Conservation (phyloP, 1,284 basidiomycete genomes). For the Irpex lacteus region DNA sequence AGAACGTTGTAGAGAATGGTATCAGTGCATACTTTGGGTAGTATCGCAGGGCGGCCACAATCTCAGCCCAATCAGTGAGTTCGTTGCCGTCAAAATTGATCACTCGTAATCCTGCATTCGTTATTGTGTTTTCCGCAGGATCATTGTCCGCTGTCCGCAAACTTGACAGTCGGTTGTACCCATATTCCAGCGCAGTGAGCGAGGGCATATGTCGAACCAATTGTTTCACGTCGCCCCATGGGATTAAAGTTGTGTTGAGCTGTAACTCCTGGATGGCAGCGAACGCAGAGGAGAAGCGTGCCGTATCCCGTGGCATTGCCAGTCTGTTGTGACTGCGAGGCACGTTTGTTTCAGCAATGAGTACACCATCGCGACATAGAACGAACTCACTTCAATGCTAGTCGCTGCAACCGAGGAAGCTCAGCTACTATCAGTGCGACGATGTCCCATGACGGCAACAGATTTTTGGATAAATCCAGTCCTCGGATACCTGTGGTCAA, state of each 20-base stretch:
- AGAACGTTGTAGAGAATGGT: slow-evolving; percentile 5
- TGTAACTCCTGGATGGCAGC: slow-evolving; percentile 61
- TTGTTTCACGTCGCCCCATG: slow-evolving; percentile 66
- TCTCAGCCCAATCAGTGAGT: slow-evolving; percentile 57
- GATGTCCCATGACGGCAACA: slow-evolving; percentile 72
- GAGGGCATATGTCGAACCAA: slow-evolving; percentile 56
- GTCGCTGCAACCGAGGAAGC: slow-evolving; percentile 59
- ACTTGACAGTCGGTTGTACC: slow-evolving; percentile 63
- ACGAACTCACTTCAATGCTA: slow-evolving; percentile 74
- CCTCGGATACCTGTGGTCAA: slow-evolving; percentile 61
- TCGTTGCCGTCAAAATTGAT: slow-evolving; percentile 80
- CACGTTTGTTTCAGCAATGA: slow-evolving; percentile 5
- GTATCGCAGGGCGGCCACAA: slow-evolving; percentile 43
- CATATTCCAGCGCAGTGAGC: slow-evolving; percentile 70
- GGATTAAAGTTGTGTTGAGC: slow-evolving; percentile 70
- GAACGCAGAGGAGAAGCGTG: slow-evolving; percentile 46
- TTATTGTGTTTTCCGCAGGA: not conserved
- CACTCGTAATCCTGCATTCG: slow-evolving; percentile 36
- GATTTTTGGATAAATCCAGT: slow-evolving; percentile 80
- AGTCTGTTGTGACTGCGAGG: slow-evolving; percentile 59
- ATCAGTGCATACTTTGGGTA: slow-evolving; percentile 48
- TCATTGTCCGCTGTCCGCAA: slow-evolving; percentile 28
- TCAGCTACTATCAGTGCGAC: slow-evolving; percentile 66
- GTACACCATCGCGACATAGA: slow-evolving; percentile 8
- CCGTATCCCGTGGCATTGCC: slow-evolving; percentile 28